Evolutionary conservation across 108 stramenopile genomes (phyloP), one percentile per base, ranked within the genome.

Genomic region (Discostella stelligeroides): DNA sequence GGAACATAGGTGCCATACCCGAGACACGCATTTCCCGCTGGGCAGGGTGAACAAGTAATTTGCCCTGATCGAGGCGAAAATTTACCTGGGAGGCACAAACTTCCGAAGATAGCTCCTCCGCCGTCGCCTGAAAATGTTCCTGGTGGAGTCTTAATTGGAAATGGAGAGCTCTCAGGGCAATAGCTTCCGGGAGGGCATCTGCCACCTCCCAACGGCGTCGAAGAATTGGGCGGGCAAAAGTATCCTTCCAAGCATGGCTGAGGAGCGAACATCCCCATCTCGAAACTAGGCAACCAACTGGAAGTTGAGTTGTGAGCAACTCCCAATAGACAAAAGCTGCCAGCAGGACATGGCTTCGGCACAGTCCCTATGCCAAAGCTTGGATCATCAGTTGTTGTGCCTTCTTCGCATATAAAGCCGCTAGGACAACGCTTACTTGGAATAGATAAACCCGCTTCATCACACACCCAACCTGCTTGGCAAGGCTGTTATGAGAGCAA

Each of bases 41-140:
- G 92, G 62, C 95, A 95, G 3, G 71, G 70, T 18, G 68, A 42
- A 62, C 95, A 95, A n/a, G 46, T 68, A 27, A 63, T 63, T 12
- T 81, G 73, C 38, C 86, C 88, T 20, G 66, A 58, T 5, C 88
- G 66, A 0, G 95, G 87, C 7, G 95, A 90, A 55, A 88, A 95
- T n/a, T 87, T 94, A 9, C 91, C 92, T 9, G 95, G 95, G 51
- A 89, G 91, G 73, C 95, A 95, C 25, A 94, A 65, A 54, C 84
- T 88, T 42, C 90, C 88, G 6, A 88, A 87, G 34, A 94, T 88
- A 9, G 76, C 82, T 7, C 91, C 82, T 38, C 87, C 74, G n/a
- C 67, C 72, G 12, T 66, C 74, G 2, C 86, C 63, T 11, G 88
- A 71, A 66, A 86, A 92, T 10, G 85, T 84, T 8, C 95, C 95